Conservation (phyloP, 2,329 filamentous ascomycete genomes). For the Plenodomus tracheiphilus region DNA sequence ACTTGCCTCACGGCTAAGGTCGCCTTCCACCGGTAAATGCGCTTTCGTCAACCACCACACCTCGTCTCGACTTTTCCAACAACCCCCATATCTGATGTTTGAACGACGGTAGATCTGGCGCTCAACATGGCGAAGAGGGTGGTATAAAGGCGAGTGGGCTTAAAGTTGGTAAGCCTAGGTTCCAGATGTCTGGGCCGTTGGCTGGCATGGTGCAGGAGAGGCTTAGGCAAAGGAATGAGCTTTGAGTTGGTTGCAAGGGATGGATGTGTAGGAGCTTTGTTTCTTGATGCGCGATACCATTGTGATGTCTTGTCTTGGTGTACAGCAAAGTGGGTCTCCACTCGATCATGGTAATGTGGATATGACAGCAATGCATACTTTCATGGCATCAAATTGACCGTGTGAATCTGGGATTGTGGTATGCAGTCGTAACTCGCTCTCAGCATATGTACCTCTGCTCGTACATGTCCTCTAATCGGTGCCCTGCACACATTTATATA, state of each 20-base stretch:
- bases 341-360: slow-evolving; percentile 20
- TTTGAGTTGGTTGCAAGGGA: slow-evolving; percentile 21
- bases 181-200: slow-evolving; percentile 40
- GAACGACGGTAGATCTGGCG: slow-evolving; percentile 19
- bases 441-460: background rate
- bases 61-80: slow-evolving; percentile 10
- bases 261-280: background rate
- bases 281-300: slow-evolving; percentile 21
- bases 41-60: slow-evolving; percentile 1
- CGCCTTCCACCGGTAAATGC: slow-evolving; percentile 56
- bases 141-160: slow-evolving; percentile 10
- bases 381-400: background rate
- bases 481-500: too few relatives aligned
- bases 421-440: background rate
- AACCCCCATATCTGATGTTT: slow-evolving; percentile 10
- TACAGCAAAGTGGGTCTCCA: slow-evolving; percentile 1
- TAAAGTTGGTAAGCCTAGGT: slow-evolving; percentile 37
- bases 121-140: slow-evolving; percentile 9
- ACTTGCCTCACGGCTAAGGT: slow-evolving; percentile 84
- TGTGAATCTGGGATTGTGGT: background rate
- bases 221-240: slow-evolving; percentile 32
- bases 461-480: background rate
- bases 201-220: slow-evolving; percentile 40
- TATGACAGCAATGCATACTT: slow-evolving; percentile 16
- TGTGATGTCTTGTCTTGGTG: slow-evolving; percentile 13